Base-by-base conservation (phyloP, 2,329 filamentous ascomycete genomes). In the Phialemonium atrogriseum region DNA sequence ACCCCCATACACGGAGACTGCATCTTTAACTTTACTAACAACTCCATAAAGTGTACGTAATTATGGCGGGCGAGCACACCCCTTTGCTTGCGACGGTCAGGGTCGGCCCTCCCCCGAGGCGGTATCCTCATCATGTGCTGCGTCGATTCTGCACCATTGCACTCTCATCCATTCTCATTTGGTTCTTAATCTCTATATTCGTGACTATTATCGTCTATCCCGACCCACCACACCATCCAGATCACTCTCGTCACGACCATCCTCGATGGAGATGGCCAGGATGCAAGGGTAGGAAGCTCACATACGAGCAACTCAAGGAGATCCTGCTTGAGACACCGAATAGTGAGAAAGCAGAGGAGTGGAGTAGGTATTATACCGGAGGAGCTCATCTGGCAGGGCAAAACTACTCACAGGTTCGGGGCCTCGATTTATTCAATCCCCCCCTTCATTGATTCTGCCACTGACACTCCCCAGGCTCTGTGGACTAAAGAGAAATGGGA, bases 401-500 rank as follows among this genome's bases (percentile, higher is more conserved):
- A 59, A 91, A 89, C 51, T 67, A 78, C 38, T 85, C 79, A 30
- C 81, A 86, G 59, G 70, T 66, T 53, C 36, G 47, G 29, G 5
- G 11, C 13, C 22, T 5, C n/a, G n/a, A n/a, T n/a, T n/a, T n/a
- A n/a, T n/a, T n/a, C n/a, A n/a, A 6, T 11, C 4, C 19, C 3
- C 11, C 10, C 6, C 21, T 9, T 7, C 4, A 7, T 14, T 12
- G 10, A 10, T 7, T 10, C 32, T 21, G 38, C 43, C n/a, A 44
- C 35, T 32, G 4, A 43, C 28, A 14, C 7, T 25, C 10, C 7
- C 13, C 44, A 73, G 70, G 82, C 80, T 4, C 56, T 77, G 26
- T 89, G 83, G 83, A 91, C 84, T 1, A 68, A 72, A 43, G 70
- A 85, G 36, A 74, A 68, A 44, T 85, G 84, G 80, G 64, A 77